Base-by-base conservation (phyloP, 805 yeast species). In the Metschnikowia matae region DNA sequence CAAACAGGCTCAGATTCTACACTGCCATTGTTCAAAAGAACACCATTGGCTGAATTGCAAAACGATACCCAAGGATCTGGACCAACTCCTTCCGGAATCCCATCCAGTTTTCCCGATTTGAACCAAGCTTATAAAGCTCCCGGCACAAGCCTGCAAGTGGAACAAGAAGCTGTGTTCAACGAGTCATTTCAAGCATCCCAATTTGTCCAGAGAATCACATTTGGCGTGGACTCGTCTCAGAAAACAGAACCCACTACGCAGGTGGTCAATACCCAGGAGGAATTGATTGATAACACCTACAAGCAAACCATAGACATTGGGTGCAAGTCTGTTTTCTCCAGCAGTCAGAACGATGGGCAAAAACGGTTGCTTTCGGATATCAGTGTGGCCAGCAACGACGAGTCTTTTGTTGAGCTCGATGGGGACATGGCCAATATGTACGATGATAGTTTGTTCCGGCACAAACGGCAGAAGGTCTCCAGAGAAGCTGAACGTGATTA, bases 201-300 rank as follows among this genome's bases (percentile, higher is more conserved):
- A 6, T 44, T 44, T 11, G 29, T 44, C 32, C 40, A 35, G 17
- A 23, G 23, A 26, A 17, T 35, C 31, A 21, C 39, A 13, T 34
- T 14, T 36, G 46, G n/a, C 13, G 46, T 21, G 33, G 34, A 23
- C 3, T 34, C 40, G 18, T 23, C 40, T 11, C 46, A 44, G 26
- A 34, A 36, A 44, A 34, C 35, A 7, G 60, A 52, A 38, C 54
- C 66, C 20, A 55, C 70, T n/a, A 59, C 67, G 6, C 75, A 73
- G 50, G 77, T 73, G 33, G 48, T 57, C 35, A 65, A 64, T 39
- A 65, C 69, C 6, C 69, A 65, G 46, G 68, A 64, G 40, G 62
- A 57, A 32, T 37, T 52, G 29, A 50, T 51, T 23, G 55, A 54
- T 18, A 39, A 37, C 6, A 49, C 40, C 10, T 32, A 39, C 8